These are phyloP conservation scores for Penicillium daleae DNA, from an alignment of 495 filamentous ascomycete genomes.

Conservation along the genomic window DNA sequence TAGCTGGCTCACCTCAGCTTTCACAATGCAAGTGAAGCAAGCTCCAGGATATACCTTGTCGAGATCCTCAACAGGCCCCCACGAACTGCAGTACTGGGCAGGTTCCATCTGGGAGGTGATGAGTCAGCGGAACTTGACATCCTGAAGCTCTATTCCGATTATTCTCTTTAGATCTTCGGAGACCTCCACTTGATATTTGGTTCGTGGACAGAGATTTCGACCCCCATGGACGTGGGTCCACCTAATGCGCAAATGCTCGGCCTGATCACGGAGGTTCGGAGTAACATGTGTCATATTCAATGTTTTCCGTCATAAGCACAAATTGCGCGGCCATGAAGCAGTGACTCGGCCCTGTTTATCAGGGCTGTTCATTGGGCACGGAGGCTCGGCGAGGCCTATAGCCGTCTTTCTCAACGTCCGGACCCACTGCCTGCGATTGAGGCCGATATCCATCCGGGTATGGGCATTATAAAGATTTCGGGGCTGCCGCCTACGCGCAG, in stretches of 20 bases:
- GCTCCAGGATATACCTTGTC: neutral
- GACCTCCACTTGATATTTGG: neutral
- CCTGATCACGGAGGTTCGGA: neutral
- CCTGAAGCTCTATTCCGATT: neutral
- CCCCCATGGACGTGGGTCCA: neutral
- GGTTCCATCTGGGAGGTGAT: neutral
- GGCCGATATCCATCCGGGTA: neutral
- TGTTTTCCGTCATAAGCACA: neutral
- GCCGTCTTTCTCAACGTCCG: neutral
- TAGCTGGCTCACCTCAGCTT: neutral
- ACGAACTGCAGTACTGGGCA: too few relatives aligned
- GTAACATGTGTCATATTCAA: neutral
- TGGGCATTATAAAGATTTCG: constrained; percentile 1
- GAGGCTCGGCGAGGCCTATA: neutral
- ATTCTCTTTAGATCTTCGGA: neutral
- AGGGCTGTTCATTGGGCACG: neutral
- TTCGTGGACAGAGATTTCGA: neutral
- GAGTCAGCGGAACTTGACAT: neutral
- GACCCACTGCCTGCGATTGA: neutral
- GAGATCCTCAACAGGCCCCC: neutral
- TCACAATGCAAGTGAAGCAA: neutral
- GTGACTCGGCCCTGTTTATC: neutral
- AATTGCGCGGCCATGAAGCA: neutral
- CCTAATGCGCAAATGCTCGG: neutral
- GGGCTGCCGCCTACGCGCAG: neutral